Evolutionary conservation across 768 basidiomycete genomes (phyloP).

Genomic region (Scleroderma bovista): DNA sequence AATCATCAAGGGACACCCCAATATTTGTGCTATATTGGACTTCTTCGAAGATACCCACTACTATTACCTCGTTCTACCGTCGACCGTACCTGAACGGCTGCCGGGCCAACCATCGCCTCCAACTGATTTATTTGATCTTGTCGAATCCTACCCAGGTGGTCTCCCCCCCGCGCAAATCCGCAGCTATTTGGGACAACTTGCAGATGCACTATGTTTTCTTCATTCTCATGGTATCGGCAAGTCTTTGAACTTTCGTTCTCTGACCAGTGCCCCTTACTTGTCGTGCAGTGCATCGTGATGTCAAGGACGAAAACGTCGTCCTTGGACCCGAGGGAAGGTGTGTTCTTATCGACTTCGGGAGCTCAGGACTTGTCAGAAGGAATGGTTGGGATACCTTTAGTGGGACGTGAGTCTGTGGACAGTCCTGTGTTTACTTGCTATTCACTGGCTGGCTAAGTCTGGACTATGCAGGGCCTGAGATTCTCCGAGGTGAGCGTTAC

Average conservation of each 20-base stretch:
- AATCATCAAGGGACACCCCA: constrained; percentile 84
- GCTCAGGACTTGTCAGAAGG: constrained; percentile 80
- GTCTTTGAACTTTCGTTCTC: constrained; percentile 14
- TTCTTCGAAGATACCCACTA: constrained; percentile 97
- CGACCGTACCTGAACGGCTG: constrained; percentile 53
- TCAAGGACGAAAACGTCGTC: constrained; percentile 97
- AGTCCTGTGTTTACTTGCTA: constrained; percentile 8
- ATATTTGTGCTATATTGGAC: constrained; percentile 90
- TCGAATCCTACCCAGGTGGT: constrained; percentile 84
- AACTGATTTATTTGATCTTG: constrained; percentile 91
- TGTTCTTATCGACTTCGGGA: constrained; percentile 96
- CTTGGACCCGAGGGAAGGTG: constrained; percentile 76
- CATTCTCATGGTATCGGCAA: constrained; percentile 88
- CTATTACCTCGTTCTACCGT: constrained; percentile 91
- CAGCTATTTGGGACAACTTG: constrained; percentile 88
- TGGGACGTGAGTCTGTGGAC: constrained; percentile 65
- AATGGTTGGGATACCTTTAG: constrained; percentile 89
- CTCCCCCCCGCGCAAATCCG: constrained; percentile 69
- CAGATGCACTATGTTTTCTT: constrained; percentile 84
- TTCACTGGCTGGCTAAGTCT: constrained; percentile 40
- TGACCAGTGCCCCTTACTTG: constrained; percentile 8
- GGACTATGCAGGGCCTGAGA: constrained; percentile 96
- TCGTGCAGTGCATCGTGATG: constrained; percentile 80
- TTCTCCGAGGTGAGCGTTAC: constrained; percentile 90
- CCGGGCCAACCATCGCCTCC: constrained; percentile 51